A percentile compares a stretch with the other conserved stretches of the same genome.
These are phyloP conservation scores for Wickerhamomyces ciferrii DNA, from an alignment of 805 yeast genomes.

Conservation along the genomic window DNA sequence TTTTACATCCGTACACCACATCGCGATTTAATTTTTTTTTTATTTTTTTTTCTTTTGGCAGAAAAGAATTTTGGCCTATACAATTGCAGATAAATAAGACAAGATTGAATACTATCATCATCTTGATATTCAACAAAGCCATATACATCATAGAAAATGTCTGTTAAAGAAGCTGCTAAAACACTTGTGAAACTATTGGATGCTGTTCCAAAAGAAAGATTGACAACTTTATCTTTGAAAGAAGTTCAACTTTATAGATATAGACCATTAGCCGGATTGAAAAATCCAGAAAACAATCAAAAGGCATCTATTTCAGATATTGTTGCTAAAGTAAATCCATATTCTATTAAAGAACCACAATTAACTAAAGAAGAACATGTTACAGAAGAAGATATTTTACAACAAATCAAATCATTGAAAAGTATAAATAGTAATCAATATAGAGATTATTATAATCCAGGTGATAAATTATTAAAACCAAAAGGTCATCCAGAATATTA, in stretches of 20 bases:
- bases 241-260: conserved; percentile 57
- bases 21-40: background rate
- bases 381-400: conserved; percentile 40
- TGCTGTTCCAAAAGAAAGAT: conserved; percentile 62
- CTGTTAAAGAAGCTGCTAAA: conserved; percentile 45
- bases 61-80: background rate
- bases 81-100: background rate
- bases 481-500: conserved; percentile 83
- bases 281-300: conserved; percentile 33
- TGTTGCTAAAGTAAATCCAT: conserved; percentile 41
- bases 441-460: conserved; percentile 55
- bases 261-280: conserved; percentile 44
- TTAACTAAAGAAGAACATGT: conserved; percentile 38
- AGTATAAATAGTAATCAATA: conserved; percentile 57
- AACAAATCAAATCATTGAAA: conserved; percentile 54
- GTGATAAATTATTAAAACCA: conserved; percentile 68
- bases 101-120: background rate
- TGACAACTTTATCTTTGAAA: conserved; percentile 66
- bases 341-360: conserved; percentile 33
- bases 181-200: conserved; percentile 54
- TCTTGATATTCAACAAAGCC: background rate
- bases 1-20: background rate
- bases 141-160: conserved; percentile 18
- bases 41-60: background rate
- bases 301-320: conserved; percentile 33